phyloP scores from a whole-genome alignment of 345 rosid genomes.

The Populus euphratica region DNA sequence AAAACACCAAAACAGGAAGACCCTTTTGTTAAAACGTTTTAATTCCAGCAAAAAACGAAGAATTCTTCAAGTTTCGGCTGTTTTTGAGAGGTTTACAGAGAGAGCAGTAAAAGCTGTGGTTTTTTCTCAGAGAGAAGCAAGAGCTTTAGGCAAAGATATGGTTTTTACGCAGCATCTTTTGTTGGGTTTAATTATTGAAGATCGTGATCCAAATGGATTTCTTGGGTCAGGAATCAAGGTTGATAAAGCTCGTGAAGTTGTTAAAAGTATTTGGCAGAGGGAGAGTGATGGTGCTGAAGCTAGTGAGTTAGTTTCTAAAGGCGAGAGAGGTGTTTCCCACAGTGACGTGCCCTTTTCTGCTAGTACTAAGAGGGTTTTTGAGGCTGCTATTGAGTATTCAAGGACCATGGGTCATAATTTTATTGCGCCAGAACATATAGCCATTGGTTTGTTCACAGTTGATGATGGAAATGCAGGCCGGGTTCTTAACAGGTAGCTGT shows the following conservation, averaged over 20 bases:
- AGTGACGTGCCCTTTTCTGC: conserved; percentile 69
- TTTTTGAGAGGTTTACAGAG: conserved; percentile 86
- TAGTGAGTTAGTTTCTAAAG: conserved; percentile 18
- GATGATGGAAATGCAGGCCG: conserved; percentile 87
- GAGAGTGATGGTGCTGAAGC: conserved; percentile 17
- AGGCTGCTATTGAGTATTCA: conserved; percentile 94
- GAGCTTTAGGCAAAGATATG: conserved; percentile 67
- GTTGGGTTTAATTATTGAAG: conserved; percentile 73
- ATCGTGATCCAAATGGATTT: conserved; percentile 75
- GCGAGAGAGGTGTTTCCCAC: background rate
- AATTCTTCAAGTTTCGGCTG: conserved; percentile 53
- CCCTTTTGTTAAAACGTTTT: conserved; percentile 17
- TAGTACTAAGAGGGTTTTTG: conserved; percentile 81
- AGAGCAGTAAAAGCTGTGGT: conserved; percentile 74
- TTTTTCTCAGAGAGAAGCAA: conserved; percentile 82
- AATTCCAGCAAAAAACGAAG: conserved; percentile 36
- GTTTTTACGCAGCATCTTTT: conserved; percentile 81
- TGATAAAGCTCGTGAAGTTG: conserved; percentile 71
- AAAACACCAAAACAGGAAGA: conserved; percentile 14
- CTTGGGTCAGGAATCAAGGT: conserved; percentile 70
- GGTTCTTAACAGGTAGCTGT: conserved; percentile 66
- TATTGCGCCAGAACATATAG: conserved; percentile 89
- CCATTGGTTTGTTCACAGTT: conserved; percentile 77
- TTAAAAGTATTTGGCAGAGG: conserved; percentile 54
- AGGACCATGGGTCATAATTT: conserved; percentile 76